Evolutionary conservation across 805 yeast species (phyloP), one percentile per base, ranked within the genome.

Genomic region (Candida anglica): DNA sequence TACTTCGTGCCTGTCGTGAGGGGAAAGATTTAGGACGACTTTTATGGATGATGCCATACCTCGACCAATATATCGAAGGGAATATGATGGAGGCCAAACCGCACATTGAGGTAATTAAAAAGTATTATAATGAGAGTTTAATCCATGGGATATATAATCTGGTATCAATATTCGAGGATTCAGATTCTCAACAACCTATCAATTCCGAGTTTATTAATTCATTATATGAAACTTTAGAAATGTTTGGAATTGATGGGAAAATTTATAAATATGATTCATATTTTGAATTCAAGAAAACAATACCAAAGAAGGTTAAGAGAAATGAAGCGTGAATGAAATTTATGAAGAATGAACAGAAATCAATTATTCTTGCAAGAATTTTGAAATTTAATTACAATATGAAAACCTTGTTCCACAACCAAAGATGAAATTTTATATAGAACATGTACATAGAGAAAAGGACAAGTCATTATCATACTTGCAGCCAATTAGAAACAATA

Each of bases 21-120:
- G 48, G 64, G 4, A 46, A 52, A 19, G 67, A 61, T 34, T 32
- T 48, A 33, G 66, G 66, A 3, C 38, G 67, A 26, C 40, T 60
- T 19, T 44, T 59, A 50, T 61, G 67, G 67, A 32, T 60, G 14
- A 44, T 55, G n/a, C 67, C 66, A 3, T 52, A 57, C 36, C 43
- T 61, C 27, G 66, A 61, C 37, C 30, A 38, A 11, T 57, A 39
- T 25, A 32, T 50, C 24, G 29, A 27, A 19, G n/a, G 22, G 14
- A 23, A 33, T 23, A 15, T 39, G 6, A 28, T 25, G 26, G 29
- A 38, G 29, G 20, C 6, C 22, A 15, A 15, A 6, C 13, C 16
- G 9, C 43, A 37, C 19, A 11, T 38, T 24, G 33, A 36, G 5
- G 27, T 33, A 8, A 35, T 41, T 22, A 41, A 34, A 15, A 22